Evolutionary conservation across 2,329 filamentous ascomycete genomes (phyloP), one percentile per base, ranked within the genome.

Genomic region (Cladosporium colombiae): DNA sequence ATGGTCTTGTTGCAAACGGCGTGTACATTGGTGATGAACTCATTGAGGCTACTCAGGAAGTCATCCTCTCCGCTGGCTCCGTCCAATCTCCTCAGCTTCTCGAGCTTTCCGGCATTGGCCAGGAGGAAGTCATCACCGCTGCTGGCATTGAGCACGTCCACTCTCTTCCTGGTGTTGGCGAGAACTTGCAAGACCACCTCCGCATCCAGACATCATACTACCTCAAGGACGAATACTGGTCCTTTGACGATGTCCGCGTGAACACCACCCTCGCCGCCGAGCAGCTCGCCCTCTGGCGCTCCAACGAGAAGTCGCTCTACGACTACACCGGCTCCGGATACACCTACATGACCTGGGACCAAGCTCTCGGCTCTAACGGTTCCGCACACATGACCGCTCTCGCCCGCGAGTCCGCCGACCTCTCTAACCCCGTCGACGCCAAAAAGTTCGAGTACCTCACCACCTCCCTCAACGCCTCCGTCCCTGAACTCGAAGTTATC

Each of bases 401-500:
- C 60, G 68, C 62, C 29, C 31, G 69, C 79, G 35, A 60, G 3
- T 62, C 66, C 23, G 62, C 66, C 18, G 44, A 64, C 21, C 46
- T 44, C 7, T 37, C n/a, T 25, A 68, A 67, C 46, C 31, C 65
- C 6, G 72, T 79, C 14, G 77, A 79, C 62, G 68, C 74, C 66
- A 79, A 78, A 64, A 82, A 82, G 69, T 66, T 83, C 1, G 69
- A 76, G 4, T 76, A 80, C 66, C 73, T 84, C 55, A 72, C 73
- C 25, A 70, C 81, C 25, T 27, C 57, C 25, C 63, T 65, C 63
- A 74, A 68, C 62, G 62, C 68, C 10, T 66, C 69, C 27, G 74
- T 81, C 11, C 79, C 80, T 0, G 77, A 81, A 64, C 70, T 81
- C 3, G 79, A 82, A 70, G 68, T 81, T 53, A 80, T 81, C 68